Evolutionary conservation across 2,329 filamentous ascomycete genomes (phyloP), one percentile per base, ranked within the genome.

Genomic region (Calonectria hawksworthii): DNA sequence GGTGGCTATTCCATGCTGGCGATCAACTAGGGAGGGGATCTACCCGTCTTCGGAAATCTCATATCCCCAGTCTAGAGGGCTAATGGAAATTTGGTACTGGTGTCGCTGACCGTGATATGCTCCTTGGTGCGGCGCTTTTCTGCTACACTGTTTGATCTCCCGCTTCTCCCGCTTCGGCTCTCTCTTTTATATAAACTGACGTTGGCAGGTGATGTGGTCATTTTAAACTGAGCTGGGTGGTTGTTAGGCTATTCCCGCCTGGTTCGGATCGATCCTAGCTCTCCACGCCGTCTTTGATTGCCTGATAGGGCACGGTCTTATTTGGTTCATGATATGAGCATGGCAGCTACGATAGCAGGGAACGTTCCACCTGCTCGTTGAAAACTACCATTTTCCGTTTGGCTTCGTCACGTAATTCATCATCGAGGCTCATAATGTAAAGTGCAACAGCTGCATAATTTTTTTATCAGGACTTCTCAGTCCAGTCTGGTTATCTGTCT

Each of bases 391-490:
- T n/a, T 44, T 18, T 47, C 21, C n/a, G n/a, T 47, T 23, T 47
- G 44, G n/a, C 7, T 47, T 47, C 21, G 44, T 47, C 44, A 47
- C 44, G 44, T 47, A 23, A 47, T 23, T 23, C n/a, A 47, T 30
- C 14, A 28, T 16, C 6, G 13, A 59, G 41, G 9, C 18, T 16
- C 26, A 52, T 32, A 3, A 28, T 21, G 6, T 67, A 68, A 65
- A 66, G 80, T 75, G 77, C 80, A 78, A 79, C 16, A 64, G 44
- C 68, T 78, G 75, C 79, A 66, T 41, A 30, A 32, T 63, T 81
- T 80, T 82, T 82, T 83, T 82, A 82, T 77, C 69, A 80, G 80
- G 80, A 83, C 81, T 79, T 73, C 81, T 81, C 81, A 82, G 81
- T 82, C 81, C 80, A 82, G 78, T 81, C 80, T 81, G 80, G 80